Conservation (phyloP, 768 basidiomycete species). For the Dioszegia hungarica region DNA sequence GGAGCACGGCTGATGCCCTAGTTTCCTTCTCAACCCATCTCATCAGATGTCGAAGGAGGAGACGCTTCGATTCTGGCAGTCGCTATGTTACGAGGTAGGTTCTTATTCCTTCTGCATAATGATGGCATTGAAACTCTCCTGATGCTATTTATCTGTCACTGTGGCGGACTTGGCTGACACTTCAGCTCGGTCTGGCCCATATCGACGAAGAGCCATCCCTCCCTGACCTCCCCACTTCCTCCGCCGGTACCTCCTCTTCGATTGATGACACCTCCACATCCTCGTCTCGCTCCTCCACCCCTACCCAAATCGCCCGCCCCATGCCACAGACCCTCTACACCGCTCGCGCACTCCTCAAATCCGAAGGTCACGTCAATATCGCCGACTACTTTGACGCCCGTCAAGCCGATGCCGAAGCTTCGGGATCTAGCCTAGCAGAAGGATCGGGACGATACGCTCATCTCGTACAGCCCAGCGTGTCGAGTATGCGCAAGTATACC, state of each 20-base stretch:
- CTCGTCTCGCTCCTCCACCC: slow-evolving; percentile 1
- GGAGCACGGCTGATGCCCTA: not conserved
- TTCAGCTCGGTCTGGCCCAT: slow-evolving; percentile 33
- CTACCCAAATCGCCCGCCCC: slow-evolving; percentile 2
- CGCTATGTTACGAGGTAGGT: slow-evolving; percentile 37
- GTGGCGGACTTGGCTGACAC: not conserved
- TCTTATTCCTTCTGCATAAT: not conserved
- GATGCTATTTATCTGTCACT: no score
- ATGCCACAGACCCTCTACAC: slow-evolving; percentile 25
- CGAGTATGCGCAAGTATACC: slow-evolving; percentile 22
- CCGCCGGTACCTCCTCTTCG: not conserved
- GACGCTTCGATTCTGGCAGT: slow-evolving; percentile 41
- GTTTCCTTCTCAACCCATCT: slow-evolving; percentile 27
- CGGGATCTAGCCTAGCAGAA: not conserved
- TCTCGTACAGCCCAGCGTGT: slow-evolving; percentile 17
- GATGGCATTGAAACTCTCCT: no score
- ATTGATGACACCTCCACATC: not conserved
- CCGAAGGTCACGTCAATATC: slow-evolving; percentile 36
- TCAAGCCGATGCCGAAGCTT: not conserved
- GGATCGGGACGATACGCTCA: slow-evolving; percentile 2
- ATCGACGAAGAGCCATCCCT: not conserved
- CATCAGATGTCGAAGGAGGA: slow-evolving; percentile 23
- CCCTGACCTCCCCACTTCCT: slow-evolving; percentile 13
- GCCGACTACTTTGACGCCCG: slow-evolving; percentile 37
- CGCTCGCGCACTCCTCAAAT: slow-evolving; percentile 21